A percentile compares a stretch with the other conserved stretches of the same genome.
phyloP scores from a whole-genome alignment of 2,329 filamentous ascomycete genomes.

The Reticulascus tulasneorum region DNA sequence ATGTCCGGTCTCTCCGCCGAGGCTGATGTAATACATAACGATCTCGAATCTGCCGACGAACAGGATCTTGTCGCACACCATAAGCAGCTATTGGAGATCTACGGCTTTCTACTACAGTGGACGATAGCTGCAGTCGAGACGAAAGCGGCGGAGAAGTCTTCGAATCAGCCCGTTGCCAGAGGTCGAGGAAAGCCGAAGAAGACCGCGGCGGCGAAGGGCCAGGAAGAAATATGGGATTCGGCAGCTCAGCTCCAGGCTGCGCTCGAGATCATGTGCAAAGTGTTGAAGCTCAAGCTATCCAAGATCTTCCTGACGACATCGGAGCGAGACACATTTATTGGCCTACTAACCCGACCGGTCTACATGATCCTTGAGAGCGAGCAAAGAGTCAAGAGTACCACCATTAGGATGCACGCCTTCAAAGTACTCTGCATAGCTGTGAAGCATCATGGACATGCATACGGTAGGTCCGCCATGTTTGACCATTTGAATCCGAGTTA shows the following conservation, averaged over 20 bases:
- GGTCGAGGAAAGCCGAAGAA: slow-evolving; percentile 76
- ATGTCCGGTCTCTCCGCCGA: slow-evolving; percentile 82
- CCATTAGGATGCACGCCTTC: slow-evolving; percentile 94
- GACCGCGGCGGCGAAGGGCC: slow-evolving; percentile 57
- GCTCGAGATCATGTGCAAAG: slow-evolving; percentile 92
- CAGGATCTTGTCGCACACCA: slow-evolving; percentile 83
- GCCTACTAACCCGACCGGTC: slow-evolving; percentile 84
- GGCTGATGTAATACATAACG: slow-evolving; percentile 78
- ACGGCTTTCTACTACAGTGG: slow-evolving; percentile 93
- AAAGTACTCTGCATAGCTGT: slow-evolving; percentile 94
- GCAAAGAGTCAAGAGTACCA: slow-evolving; percentile 80
- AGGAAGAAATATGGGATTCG: slow-evolving; percentile 84
- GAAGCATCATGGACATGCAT: slow-evolving; percentile 96
- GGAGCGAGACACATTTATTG: slow-evolving; percentile 91
- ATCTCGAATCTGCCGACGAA: slow-evolving; percentile 82
- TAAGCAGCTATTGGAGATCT: slow-evolving; percentile 88
- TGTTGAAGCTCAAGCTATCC: slow-evolving; percentile 84
- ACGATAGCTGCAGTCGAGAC: slow-evolving; percentile 90
- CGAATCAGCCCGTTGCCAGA: slow-evolving; percentile 64
- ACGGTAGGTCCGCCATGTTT: slow-evolving; percentile 55
- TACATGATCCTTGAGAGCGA: slow-evolving; percentile 95
- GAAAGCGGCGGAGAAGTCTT: slow-evolving; percentile 86
- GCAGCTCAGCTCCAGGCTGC: slow-evolving; percentile 81
- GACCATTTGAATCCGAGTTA: slow-evolving; percentile 18
- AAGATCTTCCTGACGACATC: slow-evolving; percentile 96